phyloP scores from a whole-genome alignment of 2,329 filamentous ascomycete species.

The Colletotrichum somersetense region DNA sequence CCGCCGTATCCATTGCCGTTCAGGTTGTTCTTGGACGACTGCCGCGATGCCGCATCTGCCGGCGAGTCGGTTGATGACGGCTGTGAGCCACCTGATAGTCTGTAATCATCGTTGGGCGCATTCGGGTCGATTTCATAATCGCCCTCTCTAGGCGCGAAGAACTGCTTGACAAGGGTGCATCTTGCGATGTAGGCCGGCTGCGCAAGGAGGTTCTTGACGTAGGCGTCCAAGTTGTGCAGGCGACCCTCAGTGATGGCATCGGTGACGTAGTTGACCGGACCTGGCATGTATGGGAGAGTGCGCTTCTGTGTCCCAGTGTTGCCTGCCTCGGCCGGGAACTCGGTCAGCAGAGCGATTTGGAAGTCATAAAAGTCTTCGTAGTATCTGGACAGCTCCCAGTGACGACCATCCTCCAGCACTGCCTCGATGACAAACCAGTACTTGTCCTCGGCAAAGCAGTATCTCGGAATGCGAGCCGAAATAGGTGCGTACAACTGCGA shows the following conservation, averaged over 20 bases:
- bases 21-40: constrained; percentile 74
- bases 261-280: constrained; percentile 97
- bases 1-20: constrained; percentile 68
- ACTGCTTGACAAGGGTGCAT: constrained; percentile 86
- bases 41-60: constrained; percentile 70
- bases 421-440: constrained; percentile 99
- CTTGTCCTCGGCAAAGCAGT: constrained; percentile 96
- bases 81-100: constrained; percentile 78
- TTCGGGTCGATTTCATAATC: constrained; percentile 92
- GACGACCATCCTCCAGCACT: constrained; percentile 87
- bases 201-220: constrained; percentile 89
- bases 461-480: constrained; percentile 87
- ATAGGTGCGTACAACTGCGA: constrained; percentile 80
- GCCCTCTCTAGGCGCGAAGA: constrained; percentile 90
- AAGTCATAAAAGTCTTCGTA: constrained; percentile 99
- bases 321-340: constrained; percentile 92
- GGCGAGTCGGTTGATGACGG: constrained; percentile 75
- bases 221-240: constrained; percentile 92
- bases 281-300: constrained; percentile 95
- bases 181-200: constrained; percentile 88
- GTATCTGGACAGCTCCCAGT: constrained; percentile 93
- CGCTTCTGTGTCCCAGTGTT: constrained; percentile 84
- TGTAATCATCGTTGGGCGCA: constrained; percentile 74
- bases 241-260: constrained; percentile 95
- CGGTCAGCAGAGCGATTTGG: constrained; percentile 93